Percentiles rank a stretch among this genome's conserved stretches.
Evolutionary conservation across 352 stramenopile species (phyloP).

Genomic region (Phytopythium boreale): DNA sequence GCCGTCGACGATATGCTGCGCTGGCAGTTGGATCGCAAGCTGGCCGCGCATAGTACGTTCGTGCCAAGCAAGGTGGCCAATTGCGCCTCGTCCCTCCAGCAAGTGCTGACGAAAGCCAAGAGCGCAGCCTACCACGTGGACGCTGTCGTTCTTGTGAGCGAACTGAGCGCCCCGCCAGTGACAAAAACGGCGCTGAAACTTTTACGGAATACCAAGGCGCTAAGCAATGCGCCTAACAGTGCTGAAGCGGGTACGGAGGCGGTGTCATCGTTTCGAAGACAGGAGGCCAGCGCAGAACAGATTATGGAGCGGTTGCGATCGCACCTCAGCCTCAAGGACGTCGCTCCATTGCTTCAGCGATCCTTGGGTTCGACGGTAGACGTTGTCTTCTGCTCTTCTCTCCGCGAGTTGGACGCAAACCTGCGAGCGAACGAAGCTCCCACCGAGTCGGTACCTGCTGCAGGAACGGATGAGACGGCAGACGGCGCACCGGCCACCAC

Average conservation of each 20-base stretch:
- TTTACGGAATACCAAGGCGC: slow-evolving; percentile 11
- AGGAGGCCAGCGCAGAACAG: not conserved
- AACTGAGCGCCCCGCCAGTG: slow-evolving; percentile 46
- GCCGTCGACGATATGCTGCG: slow-evolving; percentile 12
- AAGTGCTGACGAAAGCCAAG: slow-evolving; percentile 16
- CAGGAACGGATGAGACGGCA: slow-evolving; percentile 3
- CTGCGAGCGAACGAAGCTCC: not conserved
- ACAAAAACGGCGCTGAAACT: slow-evolving; percentile 42
- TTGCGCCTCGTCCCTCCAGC: slow-evolving; percentile 19
- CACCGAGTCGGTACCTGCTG: slow-evolving; percentile 2
- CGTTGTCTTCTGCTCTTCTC: slow-evolving; percentile 30
- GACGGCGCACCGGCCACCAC: not conserved
- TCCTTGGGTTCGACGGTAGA: slow-evolving; percentile 14
- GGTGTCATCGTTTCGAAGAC: not conserved
- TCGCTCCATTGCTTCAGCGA: slow-evolving; percentile 36
- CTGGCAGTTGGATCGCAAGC: slow-evolving; percentile 44
- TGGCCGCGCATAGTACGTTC: slow-evolving; percentile 39
- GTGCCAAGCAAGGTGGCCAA: slow-evolving; percentile 36
- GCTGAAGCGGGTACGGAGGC: not conserved
- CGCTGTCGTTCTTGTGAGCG: slow-evolving; percentile 47
- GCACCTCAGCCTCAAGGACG: slow-evolving; percentile 27
- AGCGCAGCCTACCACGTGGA: slow-evolving; percentile 2
- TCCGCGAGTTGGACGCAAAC: slow-evolving; percentile 21
- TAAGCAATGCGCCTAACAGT: not conserved
- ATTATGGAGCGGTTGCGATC: slow-evolving; percentile 16